Evolutionary conservation across 2,329 filamentous ascomycete species (phyloP), one percentile per base, ranked within the genome.

Genomic region (Aspergillus terreus): DNA sequence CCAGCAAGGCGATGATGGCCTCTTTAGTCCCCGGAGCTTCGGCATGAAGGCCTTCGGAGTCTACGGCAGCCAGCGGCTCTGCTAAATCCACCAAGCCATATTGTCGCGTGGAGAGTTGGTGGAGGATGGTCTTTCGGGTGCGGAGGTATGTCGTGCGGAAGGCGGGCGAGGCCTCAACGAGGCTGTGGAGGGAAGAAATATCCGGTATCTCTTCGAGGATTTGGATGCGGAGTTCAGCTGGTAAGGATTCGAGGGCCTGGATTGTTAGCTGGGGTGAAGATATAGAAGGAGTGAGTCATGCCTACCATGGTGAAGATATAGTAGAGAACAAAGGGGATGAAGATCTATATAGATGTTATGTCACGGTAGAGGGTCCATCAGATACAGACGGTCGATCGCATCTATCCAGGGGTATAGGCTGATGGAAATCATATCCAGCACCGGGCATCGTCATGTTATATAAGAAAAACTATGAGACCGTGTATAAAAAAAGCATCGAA

Each of bases 221-320:
- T 10, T 46, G 51, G 40, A 58, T 51, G 19, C 51, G 51, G 2
- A 58, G 49, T 44, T 58, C 56, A 15, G 56, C 44, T 1, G 56
- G 54, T 12, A 58, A 47, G 10, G 41, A 38, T 51, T 58, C 56
- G 12, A 58, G 41, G 15, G 40, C 17, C 40, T 42, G 15, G 7
- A 30, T 4, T 30, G 27, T 30, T 30, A 30, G 27, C 27, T 30
- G 7, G 25, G 23, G 6, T 5, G 23, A 6, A 6, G 5, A 6
- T 6, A 23, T 23, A 6, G 23, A 23, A 6, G 4, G 23, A 2
- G 27, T 30, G 27, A 30, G 27, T 30, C 27, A 10, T 30, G 6
- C 27, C 10, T 30, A 30, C 27, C 27, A 30, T 30, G 27, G 27
- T 30, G 27, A 30, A 4, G 9, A 30, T 30, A 11, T 30, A 23